phyloP scores from a whole-genome alignment of 2,329 filamentous ascomycete genomes.

The Acrocalymma vagum region DNA sequence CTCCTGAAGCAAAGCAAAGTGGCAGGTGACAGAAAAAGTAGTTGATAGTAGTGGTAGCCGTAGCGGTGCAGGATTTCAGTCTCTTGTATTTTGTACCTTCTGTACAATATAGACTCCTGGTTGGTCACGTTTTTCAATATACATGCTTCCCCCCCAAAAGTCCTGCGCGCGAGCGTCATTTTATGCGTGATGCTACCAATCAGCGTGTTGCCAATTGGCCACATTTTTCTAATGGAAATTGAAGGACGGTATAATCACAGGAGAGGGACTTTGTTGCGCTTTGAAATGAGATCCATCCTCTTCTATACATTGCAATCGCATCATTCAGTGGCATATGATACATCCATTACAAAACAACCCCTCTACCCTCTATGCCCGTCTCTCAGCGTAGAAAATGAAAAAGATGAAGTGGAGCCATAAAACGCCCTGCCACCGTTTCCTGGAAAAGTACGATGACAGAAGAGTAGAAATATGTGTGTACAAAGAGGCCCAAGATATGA shows the following conservation, averaged over 20 bases:
- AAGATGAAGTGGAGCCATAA: slow-evolving; percentile 22
- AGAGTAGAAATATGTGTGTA: slow-evolving; percentile 34
- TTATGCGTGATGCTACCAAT: not conserved
- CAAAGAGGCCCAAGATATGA: slow-evolving; percentile 24
- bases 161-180: not conserved
- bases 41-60: slow-evolving; percentile 21
- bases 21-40: slow-evolving; percentile 19
- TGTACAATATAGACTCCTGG: slow-evolving; percentile 53
- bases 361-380: slow-evolving; percentile 4
- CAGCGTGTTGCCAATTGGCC: not conserved
- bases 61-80: slow-evolving; percentile 31
- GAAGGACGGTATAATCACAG: not conserved
- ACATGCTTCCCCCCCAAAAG: slow-evolving; percentile 29
- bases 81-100: slow-evolving; percentile 51
- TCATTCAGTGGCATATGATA: slow-evolving; percentile 21
- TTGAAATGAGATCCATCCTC: slow-evolving; percentile 26
- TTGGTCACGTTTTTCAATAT: slow-evolving; percentile 45
- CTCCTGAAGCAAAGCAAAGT: slow-evolving; percentile 18
- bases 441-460: slow-evolving; percentile 15
- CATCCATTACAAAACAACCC: slow-evolving; percentile 14
- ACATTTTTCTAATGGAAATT: not conserved
- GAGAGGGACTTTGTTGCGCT: not conserved
- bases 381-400: no score
- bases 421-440: slow-evolving; percentile 27
- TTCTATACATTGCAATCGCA: slow-evolving; percentile 7